A percentile compares a stretch with the other conserved stretches of the same genome.
Evolutionary conservation across 1,284 basidiomycete genomes (phyloP).

Genomic region (Malassezia yamatoensis): DNA sequence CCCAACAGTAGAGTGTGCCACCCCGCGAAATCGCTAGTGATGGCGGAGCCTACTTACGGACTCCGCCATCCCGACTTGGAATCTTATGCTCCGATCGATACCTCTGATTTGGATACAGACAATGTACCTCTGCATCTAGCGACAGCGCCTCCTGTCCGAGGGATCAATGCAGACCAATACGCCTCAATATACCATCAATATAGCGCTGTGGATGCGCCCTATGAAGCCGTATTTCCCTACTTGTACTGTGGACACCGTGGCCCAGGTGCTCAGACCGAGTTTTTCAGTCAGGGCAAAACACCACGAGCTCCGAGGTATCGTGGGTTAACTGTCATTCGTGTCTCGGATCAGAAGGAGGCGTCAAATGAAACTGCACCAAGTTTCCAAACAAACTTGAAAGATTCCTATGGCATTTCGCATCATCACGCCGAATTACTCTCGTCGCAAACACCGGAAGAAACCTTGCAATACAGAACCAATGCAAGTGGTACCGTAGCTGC

Average conservation of each 20-base stretch:
- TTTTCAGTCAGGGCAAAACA: slow-evolving; percentile 29
- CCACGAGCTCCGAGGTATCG: slow-evolving; percentile 37
- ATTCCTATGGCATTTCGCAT: neutral
- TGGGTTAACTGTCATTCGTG: slow-evolving; percentile 42
- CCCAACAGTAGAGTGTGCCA: too few species aligned
- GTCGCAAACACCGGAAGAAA: slow-evolving; percentile 28
- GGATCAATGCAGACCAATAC: slow-evolving; percentile 24
- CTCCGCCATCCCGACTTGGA: neutral
- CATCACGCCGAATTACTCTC: slow-evolving; percentile 32
- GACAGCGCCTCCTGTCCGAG: neutral
- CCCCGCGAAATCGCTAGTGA: too few species aligned
- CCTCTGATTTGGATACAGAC: neutral
- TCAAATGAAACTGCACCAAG: neutral
- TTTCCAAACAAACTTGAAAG: neutral
- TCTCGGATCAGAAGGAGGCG: slow-evolving; percentile 18
- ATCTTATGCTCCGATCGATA: neutral
- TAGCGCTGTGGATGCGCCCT: slow-evolving; percentile 31
- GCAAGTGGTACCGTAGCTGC: neutral
- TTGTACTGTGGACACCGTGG: slow-evolving; percentile 42
- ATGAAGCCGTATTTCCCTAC: slow-evolving; percentile 40
- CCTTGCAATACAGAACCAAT: slow-evolving; percentile 13
- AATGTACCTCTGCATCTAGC: neutral
- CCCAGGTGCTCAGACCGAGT: slow-evolving; percentile 33
- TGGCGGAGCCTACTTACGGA: neutral
- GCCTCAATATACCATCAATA: slow-evolving; percentile 29